These are phyloP conservation scores for Coemansia sp. DNA, from an alignment of 192 early-diverging fungal genomes.

Conservation along the genomic window DNA sequence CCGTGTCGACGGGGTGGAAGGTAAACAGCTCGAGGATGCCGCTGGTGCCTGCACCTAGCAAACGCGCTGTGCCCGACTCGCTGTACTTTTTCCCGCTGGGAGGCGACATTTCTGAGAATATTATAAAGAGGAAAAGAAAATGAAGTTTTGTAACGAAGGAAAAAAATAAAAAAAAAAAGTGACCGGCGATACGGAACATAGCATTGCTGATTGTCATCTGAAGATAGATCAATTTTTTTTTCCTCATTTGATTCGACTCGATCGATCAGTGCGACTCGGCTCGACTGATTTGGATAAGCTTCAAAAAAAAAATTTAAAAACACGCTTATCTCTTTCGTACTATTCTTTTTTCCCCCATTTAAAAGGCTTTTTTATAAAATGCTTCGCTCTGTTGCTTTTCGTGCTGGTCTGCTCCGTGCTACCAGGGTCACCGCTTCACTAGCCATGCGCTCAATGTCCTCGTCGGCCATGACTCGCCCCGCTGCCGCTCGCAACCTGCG, in stretches of 20 bases:
- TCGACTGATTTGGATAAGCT: background rate
- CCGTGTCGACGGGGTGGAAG: slow-evolving; percentile 99
- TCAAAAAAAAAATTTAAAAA: no score
- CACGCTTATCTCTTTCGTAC: background rate
- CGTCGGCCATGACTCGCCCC: slow-evolving; percentile 35
- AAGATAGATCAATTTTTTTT: background rate
- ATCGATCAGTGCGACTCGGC: background rate
- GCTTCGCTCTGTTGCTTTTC: slow-evolving; percentile 46
- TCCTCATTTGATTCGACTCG: background rate
- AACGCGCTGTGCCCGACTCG: slow-evolving; percentile 87
- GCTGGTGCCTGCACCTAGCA: slow-evolving; percentile 87
- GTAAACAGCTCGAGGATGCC: slow-evolving; percentile 94
- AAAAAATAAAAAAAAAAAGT: background rate
- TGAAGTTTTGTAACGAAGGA: background rate
- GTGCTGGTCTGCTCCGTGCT: slow-evolving; percentile 15
- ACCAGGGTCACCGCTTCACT: slow-evolving; percentile 8
- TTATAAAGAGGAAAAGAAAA: slow-evolving; percentile 4
- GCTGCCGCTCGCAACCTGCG: slow-evolving; percentile 30
- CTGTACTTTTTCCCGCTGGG: slow-evolving; percentile 65
- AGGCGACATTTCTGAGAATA: slow-evolving; percentile 15
- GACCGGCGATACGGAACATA: background rate
- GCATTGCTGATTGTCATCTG: background rate
- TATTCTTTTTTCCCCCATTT: background rate
- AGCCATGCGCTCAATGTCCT: slow-evolving; percentile 35
- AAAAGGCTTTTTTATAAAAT: slow-evolving; percentile 11